phyloP scores from a whole-genome alignment of 306 rosid species.

The Medicago truncatula region DNA sequence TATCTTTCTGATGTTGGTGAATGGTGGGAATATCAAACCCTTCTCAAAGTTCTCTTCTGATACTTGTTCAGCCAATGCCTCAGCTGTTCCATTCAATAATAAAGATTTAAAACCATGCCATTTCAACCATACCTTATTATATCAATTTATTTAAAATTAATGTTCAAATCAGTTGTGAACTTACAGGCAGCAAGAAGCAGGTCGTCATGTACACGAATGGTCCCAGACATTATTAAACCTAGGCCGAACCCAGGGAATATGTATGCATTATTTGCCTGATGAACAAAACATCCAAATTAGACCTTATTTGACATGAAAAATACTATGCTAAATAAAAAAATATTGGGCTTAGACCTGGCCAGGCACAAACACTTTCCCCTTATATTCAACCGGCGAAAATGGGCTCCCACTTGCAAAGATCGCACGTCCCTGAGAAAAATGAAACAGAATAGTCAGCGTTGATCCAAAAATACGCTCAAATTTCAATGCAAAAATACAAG shows the following conservation, averaged over 20 bases:
- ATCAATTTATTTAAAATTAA: background rate
- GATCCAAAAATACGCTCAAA: background rate
- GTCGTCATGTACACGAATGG: slow-evolving; percentile 91
- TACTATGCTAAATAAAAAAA: slow-evolving; percentile 13
- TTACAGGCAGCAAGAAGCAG: slow-evolving; percentile 98
- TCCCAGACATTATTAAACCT: slow-evolving; percentile 91
- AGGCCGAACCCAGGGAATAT: slow-evolving; percentile 94
- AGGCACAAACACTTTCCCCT: slow-evolving; percentile 71
- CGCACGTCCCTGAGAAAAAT: slow-evolving; percentile 71
- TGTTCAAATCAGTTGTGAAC: slow-evolving; percentile 37
- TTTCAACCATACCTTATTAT: background rate
- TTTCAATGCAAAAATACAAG: slow-evolving; percentile 3
- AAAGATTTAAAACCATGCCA: background rate
- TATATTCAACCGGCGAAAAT: slow-evolving; percentile 71
- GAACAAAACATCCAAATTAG: slow-evolving; percentile 42
- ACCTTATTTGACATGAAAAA: background rate
- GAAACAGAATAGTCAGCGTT: background rate
- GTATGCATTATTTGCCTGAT: slow-evolving; percentile 94
- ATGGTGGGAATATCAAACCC: slow-evolving; percentile 91
- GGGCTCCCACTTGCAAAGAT: slow-evolving; percentile 96
- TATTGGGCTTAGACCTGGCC: slow-evolving; percentile 75
- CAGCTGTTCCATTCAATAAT: slow-evolving; percentile 65
- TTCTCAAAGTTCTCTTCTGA: slow-evolving; percentile 67
- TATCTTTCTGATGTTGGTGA: slow-evolving; percentile 88
- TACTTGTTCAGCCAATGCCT: slow-evolving; percentile 89